These are phyloP conservation scores for Arachnomyces sp. DNA, from an alignment of 2,329 filamentous ascomycete species.

Conservation along the genomic window DNA sequence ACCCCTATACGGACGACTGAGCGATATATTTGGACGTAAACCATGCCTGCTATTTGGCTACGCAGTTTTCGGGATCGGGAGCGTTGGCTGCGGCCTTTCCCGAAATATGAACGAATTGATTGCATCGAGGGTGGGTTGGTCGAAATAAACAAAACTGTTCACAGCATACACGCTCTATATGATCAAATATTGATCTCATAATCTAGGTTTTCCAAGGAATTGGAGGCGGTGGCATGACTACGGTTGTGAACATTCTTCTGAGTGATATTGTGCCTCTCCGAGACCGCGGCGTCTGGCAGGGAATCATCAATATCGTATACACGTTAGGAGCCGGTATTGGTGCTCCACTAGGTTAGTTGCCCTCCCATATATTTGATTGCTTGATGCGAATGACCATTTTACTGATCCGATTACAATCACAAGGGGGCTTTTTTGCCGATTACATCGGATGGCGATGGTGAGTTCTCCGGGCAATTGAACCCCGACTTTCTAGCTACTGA, in stretches of 20 bases:
- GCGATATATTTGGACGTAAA: constrained; percentile 64
- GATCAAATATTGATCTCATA: constrained; percentile 3
- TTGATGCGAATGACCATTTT: background rate
- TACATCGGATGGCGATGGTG: constrained; percentile 67
- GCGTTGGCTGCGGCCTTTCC: constrained; percentile 53
- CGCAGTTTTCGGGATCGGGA: constrained; percentile 56
- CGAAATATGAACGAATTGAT: constrained; percentile 58
- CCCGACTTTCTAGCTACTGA: constrained; percentile 9
- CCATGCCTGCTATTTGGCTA: constrained; percentile 57
- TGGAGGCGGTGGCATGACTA: constrained; percentile 64
- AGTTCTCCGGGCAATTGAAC: constrained; percentile 15
- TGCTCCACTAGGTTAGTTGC: constrained; percentile 51
- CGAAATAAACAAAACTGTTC: constrained; percentile 22
- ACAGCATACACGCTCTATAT: background rate
- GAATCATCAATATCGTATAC: constrained; percentile 63
- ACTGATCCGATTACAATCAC: constrained; percentile 10
- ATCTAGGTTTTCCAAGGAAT: constrained; percentile 49
- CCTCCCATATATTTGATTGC: background rate
- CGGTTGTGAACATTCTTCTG: constrained; percentile 60
- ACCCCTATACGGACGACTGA: constrained; percentile 63
- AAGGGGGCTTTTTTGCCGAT: constrained; percentile 59
- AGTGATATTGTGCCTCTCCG: constrained; percentile 63
- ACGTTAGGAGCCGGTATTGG: constrained; percentile 60
- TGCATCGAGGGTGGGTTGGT: constrained; percentile 45
- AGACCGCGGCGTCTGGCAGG: constrained; percentile 66